These are phyloP conservation scores for Erythrobasidium hasegawianum DNA, from an alignment of 1,284 basidiomycete species.

Conservation along the genomic window DNA sequence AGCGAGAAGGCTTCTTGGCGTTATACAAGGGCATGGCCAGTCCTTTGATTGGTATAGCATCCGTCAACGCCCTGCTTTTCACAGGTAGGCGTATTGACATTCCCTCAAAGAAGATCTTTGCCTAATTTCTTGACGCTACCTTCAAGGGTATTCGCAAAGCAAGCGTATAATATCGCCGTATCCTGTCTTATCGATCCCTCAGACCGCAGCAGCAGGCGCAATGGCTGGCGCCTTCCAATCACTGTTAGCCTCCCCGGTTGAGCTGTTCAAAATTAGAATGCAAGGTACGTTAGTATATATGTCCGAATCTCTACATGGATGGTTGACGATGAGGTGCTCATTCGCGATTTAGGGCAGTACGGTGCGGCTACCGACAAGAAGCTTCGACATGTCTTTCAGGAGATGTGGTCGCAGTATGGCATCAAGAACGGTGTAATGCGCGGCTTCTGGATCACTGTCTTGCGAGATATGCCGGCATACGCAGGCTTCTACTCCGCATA, in stretches of 20 bases:
- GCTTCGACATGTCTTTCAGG: constrained; percentile 63
- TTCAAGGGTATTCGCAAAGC: constrained; percentile 67
- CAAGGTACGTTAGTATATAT: constrained; percentile 18
- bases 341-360: constrained; percentile 41
- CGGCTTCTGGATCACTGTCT: constrained; percentile 95
- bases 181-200: constrained; percentile 69
- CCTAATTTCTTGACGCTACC: too few species aligned
- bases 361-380: constrained; percentile 66
- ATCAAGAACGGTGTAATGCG: constrained; percentile 85
- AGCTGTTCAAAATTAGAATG: constrained; percentile 53
- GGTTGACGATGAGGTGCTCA: background rate
- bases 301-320: background rate
- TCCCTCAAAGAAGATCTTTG: too few species aligned
- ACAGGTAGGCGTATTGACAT: constrained; percentile 49
- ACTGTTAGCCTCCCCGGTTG: constrained; percentile 73
- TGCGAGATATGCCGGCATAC: constrained; percentile 90
- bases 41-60: constrained; percentile 88
- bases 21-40: constrained; percentile 75
- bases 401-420: constrained; percentile 82
- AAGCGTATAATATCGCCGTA: constrained; percentile 82
- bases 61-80: constrained; percentile 92
- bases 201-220: constrained; percentile 78
- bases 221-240: constrained; percentile 89
- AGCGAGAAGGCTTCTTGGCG: constrained; percentile 83
- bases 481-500: constrained; percentile 73